These are phyloP conservation scores for Suillus tomentosus DNA, from an alignment of 768 basidiomycete genomes.

Conservation along the genomic window DNA sequence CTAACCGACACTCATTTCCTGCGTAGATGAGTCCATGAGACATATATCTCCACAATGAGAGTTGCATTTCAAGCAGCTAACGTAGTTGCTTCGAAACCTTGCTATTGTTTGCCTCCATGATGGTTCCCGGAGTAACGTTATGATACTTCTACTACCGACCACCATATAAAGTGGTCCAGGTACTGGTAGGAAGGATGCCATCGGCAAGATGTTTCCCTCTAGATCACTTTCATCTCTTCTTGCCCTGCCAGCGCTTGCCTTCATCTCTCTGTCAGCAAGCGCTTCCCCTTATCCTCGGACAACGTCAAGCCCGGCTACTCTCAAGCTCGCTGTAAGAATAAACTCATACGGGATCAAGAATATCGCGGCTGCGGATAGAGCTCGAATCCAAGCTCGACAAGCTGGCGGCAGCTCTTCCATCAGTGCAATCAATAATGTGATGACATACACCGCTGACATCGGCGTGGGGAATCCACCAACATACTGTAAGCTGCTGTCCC, in stretches of 20 bases:
- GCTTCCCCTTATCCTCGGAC: constrained; percentile 6
- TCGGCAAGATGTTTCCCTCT: constrained; percentile 10
- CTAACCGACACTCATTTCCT: too few species aligned
- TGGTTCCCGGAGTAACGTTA: too few species aligned
- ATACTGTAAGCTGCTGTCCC: constrained; percentile 8
- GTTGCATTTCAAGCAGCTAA: too few species aligned
- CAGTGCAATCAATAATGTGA: constrained; percentile 20
- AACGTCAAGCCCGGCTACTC: neutral
- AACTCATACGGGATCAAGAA: constrained; percentile 6
- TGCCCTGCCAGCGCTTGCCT: constrained; percentile 4
- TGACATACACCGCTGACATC: constrained; percentile 15
- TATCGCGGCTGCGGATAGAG: constrained; percentile 12
- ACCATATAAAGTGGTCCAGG: too few species aligned
- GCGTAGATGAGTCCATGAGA: too few species aligned
- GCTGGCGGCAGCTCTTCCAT: neutral
- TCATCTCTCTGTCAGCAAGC: constrained; percentile 1
- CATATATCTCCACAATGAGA: neutral
- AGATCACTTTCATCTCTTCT: constrained; percentile 8
- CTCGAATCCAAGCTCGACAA: neutral
- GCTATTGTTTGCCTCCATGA: too few species aligned
- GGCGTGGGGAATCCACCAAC: constrained; percentile 18
- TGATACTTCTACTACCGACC: too few species aligned
- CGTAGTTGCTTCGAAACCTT: too few species aligned
- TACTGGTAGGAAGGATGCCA: too few species aligned
- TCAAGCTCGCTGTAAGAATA: constrained; percentile 8